Percentiles rank a stretch among this genome's conserved stretches.
These are phyloP conservation scores for Phytophthora tubulina DNA, from an alignment of 352 stramenopile species.

Conservation along the genomic window DNA sequence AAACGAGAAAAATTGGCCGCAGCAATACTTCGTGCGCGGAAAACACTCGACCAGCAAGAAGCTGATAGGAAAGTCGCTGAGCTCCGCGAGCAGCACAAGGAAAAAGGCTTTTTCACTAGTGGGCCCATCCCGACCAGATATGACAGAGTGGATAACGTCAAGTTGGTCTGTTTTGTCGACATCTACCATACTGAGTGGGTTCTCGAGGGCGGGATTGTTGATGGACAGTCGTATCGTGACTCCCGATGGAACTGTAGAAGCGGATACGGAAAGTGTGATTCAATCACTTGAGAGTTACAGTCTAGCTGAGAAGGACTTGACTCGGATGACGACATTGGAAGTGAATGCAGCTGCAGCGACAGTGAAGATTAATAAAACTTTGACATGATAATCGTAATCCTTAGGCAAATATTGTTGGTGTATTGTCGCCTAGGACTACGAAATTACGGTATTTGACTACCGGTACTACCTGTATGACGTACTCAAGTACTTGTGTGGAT, in stretches of 20 bases:
- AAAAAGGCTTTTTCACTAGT: slow-evolving; percentile 13
- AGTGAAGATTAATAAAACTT: slow-evolving; percentile 7
- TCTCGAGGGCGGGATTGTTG: slow-evolving; percentile 8
- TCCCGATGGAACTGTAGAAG: neutral
- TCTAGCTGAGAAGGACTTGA: slow-evolving; percentile 9
- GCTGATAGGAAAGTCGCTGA: neutral
- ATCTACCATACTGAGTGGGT: slow-evolving; percentile 12
- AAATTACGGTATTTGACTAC: slow-evolving; percentile 3
- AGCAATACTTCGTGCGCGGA: slow-evolving; percentile 6
- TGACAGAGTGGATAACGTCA: slow-evolving; percentile 20
- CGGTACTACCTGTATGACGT: no score
- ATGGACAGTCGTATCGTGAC: slow-evolving; percentile 3
- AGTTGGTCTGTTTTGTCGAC: slow-evolving; percentile 1
- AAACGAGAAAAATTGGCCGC: slow-evolving; percentile 17
- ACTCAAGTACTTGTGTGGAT: no score
- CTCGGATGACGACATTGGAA: slow-evolving; percentile 3
- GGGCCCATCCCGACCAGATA: slow-evolving; percentile 2
- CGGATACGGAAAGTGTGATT: slow-evolving; percentile 1
- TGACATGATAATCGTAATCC: neutral
- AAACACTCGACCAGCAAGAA: slow-evolving; percentile 3
- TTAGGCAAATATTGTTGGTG: neutral
- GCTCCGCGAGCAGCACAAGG: slow-evolving; percentile 1
- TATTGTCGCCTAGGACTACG: slow-evolving; percentile 4
- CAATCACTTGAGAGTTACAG: neutral
- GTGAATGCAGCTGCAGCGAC: slow-evolving; percentile 1